A percentile compares a stretch with the other conserved stretches of the same genome.
Evolutionary conservation across 345 rosid species (phyloP).

Genomic region (Odontarrhena argentea): DNA sequence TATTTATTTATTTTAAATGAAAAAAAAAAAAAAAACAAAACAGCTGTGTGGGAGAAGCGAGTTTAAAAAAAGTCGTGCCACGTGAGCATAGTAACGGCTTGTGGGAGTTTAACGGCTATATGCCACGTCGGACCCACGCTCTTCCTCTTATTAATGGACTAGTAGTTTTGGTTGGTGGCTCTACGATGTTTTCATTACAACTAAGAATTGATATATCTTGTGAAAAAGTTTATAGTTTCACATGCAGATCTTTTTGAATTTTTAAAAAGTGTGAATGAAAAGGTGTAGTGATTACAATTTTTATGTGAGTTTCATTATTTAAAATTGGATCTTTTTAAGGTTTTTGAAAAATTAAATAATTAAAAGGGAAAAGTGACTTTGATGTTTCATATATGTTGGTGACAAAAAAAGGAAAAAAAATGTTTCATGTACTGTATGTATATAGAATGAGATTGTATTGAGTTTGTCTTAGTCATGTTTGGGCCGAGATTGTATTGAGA

Average conservation of each 20-base stretch:
- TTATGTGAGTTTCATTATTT: not conserved
- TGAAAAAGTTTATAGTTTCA: not conserved
- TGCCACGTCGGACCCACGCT: conserved; percentile 46
- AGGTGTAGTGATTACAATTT: conserved; percentile 11
- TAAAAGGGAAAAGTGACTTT: not conserved
- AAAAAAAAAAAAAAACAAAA: not conserved
- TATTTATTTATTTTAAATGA: not conserved
- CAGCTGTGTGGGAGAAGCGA: not conserved
- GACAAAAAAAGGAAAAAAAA: too few relatives aligned
- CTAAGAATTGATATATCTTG: not conserved
- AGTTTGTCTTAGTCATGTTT: too few relatives aligned
- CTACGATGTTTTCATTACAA: conserved; percentile 3
- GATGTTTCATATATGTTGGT: too few relatives aligned
- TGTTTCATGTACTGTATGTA: too few relatives aligned
- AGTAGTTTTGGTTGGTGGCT: not conserved
- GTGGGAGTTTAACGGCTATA: conserved; percentile 40
- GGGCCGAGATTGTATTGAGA: too few relatives aligned
- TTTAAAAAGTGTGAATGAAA: conserved; percentile 13
- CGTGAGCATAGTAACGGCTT: conserved; percentile 33
- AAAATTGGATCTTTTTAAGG: not conserved
- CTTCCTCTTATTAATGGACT: conserved; percentile 22
- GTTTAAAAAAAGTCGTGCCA: conserved; percentile 30
- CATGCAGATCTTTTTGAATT: conserved; percentile 33
- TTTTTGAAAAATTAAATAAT: not conserved
- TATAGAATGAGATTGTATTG: too few relatives aligned